Conservation (phyloP, 257 asterid genomes). For the Phtheirospermum japonicum region DNA sequence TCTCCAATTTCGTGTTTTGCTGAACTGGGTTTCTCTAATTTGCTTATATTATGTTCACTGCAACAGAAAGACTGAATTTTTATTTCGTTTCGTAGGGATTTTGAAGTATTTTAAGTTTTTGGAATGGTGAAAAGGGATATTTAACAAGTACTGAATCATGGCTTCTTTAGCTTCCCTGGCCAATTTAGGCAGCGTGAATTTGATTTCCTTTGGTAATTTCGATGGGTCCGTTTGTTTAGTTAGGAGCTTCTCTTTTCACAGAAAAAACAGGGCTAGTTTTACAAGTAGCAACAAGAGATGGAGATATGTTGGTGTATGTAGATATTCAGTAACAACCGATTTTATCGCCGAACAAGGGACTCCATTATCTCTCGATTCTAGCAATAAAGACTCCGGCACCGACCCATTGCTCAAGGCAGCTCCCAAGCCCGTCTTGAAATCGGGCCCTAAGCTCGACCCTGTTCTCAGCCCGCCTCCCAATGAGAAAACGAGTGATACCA, state of each 20-base stretch:
- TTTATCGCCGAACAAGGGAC: slow-evolving; percentile 69
- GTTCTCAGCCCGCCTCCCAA: slow-evolving; percentile 33
- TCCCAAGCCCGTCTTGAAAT: slow-evolving; percentile 73
- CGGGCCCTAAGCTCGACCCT: slow-evolving; percentile 48
- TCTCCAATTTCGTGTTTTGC: not conserved
- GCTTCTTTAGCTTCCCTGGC: slow-evolving; percentile 87
- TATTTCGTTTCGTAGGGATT: slow-evolving; percentile 21
- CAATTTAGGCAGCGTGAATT: slow-evolving; percentile 78
- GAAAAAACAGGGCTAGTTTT: slow-evolving; percentile 44
- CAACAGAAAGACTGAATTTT: slow-evolving; percentile 22
- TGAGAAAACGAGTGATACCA: slow-evolving; percentile 35
- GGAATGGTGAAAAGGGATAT: slow-evolving; percentile 36
- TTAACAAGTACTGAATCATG: slow-evolving; percentile 47
- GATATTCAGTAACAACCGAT: slow-evolving; percentile 78
- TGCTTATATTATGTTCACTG: slow-evolving; percentile 8
- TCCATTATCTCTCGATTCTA: slow-evolving; percentile 75
- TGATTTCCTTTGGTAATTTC: slow-evolving; percentile 60
- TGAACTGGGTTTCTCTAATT: not conserved
- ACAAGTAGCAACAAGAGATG: slow-evolving; percentile 59
- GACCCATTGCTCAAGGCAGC: slow-evolving; percentile 75
- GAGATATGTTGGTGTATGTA: slow-evolving; percentile 78
- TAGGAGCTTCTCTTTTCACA: slow-evolving; percentile 47
- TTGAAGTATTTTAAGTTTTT: slow-evolving; percentile 8
- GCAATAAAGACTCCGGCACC: slow-evolving; percentile 43
- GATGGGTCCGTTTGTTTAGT: slow-evolving; percentile 77